A percentile compares a stretch with the other conserved stretches of the same genome.
Evolutionary conservation across 768 basidiomycete genomes (phyloP).

Genomic region (Arthromyces matolae): DNA sequence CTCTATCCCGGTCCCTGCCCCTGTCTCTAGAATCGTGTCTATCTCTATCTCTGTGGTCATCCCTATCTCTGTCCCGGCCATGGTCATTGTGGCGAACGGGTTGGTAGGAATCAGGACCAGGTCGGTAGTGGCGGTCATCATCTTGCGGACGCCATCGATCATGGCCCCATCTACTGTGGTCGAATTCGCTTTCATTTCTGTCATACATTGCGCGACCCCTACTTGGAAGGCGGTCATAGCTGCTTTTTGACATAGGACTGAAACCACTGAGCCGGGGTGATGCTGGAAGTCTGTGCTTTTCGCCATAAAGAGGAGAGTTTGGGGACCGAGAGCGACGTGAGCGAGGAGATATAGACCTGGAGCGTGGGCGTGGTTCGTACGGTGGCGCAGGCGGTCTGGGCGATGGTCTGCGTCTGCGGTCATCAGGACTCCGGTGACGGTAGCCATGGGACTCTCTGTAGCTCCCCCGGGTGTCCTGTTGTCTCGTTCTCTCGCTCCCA

Average conservation of each 20-base stretch:
- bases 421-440: constrained; percentile 33
- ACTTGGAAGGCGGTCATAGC: constrained; percentile 29
- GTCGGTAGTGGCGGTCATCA: constrained; percentile 26
- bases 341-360: constrained; percentile 23
- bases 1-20: neutral
- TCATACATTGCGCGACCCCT: constrained; percentile 31
- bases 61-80: constrained; percentile 9
- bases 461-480: constrained; percentile 31
- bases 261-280: constrained; percentile 30
- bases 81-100: constrained; percentile 29
- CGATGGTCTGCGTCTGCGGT: constrained; percentile 15
- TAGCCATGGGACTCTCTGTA: constrained; percentile 27
- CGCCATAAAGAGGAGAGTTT: constrained; percentile 32
- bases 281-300: constrained; percentile 36
- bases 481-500: constrained; percentile 42
- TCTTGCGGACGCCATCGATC: constrained; percentile 20
- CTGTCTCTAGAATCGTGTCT: neutral
- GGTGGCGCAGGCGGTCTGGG: constrained; percentile 20
- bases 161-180: constrained; percentile 19
- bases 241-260: constrained; percentile 34
- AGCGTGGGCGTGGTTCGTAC: constrained; percentile 20
- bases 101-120: constrained; percentile 18
- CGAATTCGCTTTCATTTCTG: constrained; percentile 27
- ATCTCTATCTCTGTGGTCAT: too few relatives aligned
- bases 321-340: constrained; percentile 33